Evolutionary conservation across 2,329 filamentous ascomycete species (phyloP).

Genomic region (Sarocladiaceae sp.): DNA sequence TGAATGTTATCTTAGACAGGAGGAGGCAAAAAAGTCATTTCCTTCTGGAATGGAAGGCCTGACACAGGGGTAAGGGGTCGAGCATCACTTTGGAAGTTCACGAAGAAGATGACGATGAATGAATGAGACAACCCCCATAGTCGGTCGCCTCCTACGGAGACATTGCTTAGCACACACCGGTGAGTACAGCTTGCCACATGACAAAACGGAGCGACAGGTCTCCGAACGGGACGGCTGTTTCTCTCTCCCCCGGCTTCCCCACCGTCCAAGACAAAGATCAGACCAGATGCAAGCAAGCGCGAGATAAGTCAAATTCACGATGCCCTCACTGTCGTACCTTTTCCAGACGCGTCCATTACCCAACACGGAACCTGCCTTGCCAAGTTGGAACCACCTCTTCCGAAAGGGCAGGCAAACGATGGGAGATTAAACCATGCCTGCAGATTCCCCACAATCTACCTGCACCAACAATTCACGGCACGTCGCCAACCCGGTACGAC

Average conservation of each 20-base stretch:
- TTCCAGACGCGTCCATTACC: not conserved
- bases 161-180: no score
- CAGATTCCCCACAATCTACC: not conserved
- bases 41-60: not conserved
- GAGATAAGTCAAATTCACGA: conserved; percentile 3
- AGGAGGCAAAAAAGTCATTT: no score
- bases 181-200: no score
- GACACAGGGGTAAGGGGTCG: not conserved
- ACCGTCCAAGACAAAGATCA: no score
- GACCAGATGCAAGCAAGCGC: no score
- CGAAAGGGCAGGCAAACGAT: no score
- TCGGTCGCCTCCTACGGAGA: not conserved
- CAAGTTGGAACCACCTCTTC: not conserved
- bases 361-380: not conserved
- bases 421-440: no score
- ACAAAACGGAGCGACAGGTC: no score
- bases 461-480: not conserved
- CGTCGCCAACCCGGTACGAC: not conserved
- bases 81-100: no score
- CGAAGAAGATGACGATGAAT: not conserved
- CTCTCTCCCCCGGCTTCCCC: not conserved
- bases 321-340: not conserved
- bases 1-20: no score
- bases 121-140: no score
- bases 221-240: no score